Conservation (phyloP, 345 rosid genomes). For the Rhodamnia argentea region DNA sequence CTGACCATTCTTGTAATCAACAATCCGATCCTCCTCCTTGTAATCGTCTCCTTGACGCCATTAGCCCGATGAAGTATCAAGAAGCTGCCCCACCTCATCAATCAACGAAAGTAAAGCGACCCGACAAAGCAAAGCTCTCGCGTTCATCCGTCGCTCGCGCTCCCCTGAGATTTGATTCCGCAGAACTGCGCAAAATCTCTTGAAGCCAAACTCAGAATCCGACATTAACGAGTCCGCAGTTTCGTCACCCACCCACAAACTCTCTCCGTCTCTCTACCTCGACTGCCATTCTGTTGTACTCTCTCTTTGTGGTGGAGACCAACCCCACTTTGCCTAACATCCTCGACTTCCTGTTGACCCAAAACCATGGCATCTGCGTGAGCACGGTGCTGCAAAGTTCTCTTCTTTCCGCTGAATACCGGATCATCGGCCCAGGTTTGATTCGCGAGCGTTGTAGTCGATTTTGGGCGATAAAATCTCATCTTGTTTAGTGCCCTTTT, state of each 20-base stretch:
- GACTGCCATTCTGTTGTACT: background rate
- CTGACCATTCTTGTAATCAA: background rate
- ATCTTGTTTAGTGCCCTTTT: background rate
- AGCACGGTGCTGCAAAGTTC: background rate
- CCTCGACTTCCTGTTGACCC: background rate
- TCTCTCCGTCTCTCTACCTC: background rate
- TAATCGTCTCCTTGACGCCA: background rate
- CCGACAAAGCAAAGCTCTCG: background rate
- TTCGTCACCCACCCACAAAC: background rate
- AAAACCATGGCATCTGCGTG: background rate
- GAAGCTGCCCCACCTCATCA: background rate
- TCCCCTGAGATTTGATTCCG: background rate
- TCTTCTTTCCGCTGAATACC: background rate
- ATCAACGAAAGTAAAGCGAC: background rate
- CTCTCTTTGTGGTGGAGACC: background rate
- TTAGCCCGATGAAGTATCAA: background rate
- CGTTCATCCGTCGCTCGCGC: background rate
- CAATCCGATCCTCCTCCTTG: background rate
- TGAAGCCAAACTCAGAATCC: background rate
- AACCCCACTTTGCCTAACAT: background rate
- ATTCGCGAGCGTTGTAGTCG: background rate
- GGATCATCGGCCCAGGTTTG: background rate
- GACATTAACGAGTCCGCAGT: background rate
- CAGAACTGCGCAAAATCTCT: background rate
- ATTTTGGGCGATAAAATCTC: background rate